Conservation (phyloP, 129 eudicot genomes). For the Erigeron canadensis region DNA sequence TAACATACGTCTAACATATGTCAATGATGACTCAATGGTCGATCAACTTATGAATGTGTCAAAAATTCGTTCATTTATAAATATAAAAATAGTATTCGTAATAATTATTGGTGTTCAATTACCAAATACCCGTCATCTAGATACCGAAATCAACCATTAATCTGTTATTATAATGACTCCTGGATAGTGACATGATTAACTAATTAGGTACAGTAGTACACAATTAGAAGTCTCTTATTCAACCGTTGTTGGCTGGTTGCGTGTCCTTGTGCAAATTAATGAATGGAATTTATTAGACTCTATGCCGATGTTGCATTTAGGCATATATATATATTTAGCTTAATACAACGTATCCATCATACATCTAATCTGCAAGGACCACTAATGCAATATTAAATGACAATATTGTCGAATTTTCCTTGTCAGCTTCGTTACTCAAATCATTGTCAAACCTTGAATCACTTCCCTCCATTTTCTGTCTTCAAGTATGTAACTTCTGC, state of each 20-base stretch:
- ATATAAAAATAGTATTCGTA: no score
- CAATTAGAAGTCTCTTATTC: no score
- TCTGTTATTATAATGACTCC: neutral
- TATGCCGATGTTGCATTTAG: constrained; percentile 1
- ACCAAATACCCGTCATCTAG: neutral
- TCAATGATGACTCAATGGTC: no score
- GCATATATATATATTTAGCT: neutral
- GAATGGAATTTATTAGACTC: constrained; percentile 12
- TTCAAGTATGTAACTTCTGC: neutral
- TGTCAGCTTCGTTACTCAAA: constrained; percentile 19
- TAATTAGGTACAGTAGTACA: no score
- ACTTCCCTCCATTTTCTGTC: neutral
- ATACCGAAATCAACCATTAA: neutral
- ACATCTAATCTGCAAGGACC: constrained; percentile 21
- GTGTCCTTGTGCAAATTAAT: neutral
- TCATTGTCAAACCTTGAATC: constrained; percentile 15
- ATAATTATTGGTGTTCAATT: no score
- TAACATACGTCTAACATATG: no score
- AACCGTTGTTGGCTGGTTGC: neutral
- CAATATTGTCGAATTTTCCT: constrained; percentile 19
- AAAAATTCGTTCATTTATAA: no score
- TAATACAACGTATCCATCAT: neutral
- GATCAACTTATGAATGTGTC: no score
- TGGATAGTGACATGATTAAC: neutral
- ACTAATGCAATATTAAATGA: constrained; percentile 7